phyloP scores from a whole-genome alignment of 2,329 filamentous ascomycete genomes.

The Calonectria pseudoturangicola region DNA sequence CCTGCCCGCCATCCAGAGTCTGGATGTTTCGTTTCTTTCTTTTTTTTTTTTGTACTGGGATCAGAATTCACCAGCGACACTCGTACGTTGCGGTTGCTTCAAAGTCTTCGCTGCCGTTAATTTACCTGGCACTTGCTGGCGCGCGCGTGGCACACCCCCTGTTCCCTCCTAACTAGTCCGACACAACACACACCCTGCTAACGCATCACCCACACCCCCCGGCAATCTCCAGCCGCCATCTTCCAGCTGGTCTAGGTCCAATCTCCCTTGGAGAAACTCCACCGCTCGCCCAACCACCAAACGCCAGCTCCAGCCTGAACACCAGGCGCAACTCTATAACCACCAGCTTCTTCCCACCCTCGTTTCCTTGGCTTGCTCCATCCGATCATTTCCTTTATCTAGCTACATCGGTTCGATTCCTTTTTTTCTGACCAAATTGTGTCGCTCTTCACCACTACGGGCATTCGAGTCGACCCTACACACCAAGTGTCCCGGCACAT shows the following conservation, averaged over 20 bases:
- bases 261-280: slow-evolving; percentile 34
- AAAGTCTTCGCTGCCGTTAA: slow-evolving; percentile 48
- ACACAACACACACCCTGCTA: slow-evolving; percentile 13
- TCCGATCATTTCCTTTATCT: slow-evolving; percentile 5
- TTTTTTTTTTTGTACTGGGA: not conserved
- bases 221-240: slow-evolving; percentile 40
- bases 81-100: slow-evolving; percentile 35
- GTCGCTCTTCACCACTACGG: slow-evolving; percentile 9
- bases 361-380: slow-evolving; percentile 8
- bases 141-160: slow-evolving; percentile 10
- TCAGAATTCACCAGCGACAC: not conserved
- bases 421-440: not conserved
- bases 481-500: slow-evolving; percentile 34
- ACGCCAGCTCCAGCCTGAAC: slow-evolving; percentile 32
- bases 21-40: slow-evolving; percentile 5
- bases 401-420: not conserved
- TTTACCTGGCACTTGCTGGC: slow-evolving; percentile 46
- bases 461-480: slow-evolving; percentile 23
- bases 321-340: slow-evolving; percentile 33
- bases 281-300: slow-evolving; percentile 39
- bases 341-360: slow-evolving; percentile 27
- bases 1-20: not conserved
- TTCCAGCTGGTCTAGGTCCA: slow-evolving; percentile 37
- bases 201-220: slow-evolving; percentile 30
- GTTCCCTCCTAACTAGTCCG: slow-evolving; percentile 40